phyloP scores from a whole-genome alignment of 345 rosid genomes.

The Camelina laxa region DNA sequence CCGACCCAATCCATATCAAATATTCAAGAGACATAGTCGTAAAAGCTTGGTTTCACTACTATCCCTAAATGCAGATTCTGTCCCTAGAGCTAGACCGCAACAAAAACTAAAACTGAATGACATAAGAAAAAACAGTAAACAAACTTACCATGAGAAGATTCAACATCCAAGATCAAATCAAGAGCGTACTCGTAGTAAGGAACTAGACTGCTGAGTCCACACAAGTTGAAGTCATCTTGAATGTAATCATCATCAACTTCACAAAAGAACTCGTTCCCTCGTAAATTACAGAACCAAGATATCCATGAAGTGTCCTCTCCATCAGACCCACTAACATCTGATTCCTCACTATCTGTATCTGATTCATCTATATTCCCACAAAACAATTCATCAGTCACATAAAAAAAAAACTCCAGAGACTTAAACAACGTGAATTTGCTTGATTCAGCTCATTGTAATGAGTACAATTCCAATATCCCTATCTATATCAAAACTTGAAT shows the following conservation, averaged over 20 bases:
- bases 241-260: constrained; percentile 98
- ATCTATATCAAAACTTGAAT: constrained; percentile 1
- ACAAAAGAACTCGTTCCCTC: constrained; percentile 96
- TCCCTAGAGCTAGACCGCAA: background rate
- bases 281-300: constrained; percentile 89
- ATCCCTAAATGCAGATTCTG: constrained; percentile 12
- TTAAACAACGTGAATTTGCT: background rate
- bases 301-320: constrained; percentile 94
- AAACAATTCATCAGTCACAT: constrained; percentile 24
- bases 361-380: constrained; percentile 70
- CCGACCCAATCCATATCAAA: constrained; percentile 42
- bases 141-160: constrained; percentile 83
- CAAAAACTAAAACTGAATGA: background rate
- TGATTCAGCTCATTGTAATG: background rate
- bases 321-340: constrained; percentile 95
- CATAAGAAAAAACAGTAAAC: background rate
- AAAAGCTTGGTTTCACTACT: background rate
- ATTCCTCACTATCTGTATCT: constrained; percentile 90
- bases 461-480: background rate
- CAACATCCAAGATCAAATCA: constrained; percentile 93
- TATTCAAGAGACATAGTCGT: constrained; percentile 28
- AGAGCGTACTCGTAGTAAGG: constrained; percentile 95
- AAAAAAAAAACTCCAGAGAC: background rate
- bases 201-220: constrained; percentile 87
- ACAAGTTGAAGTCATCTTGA: constrained; percentile 94